These are phyloP conservation scores for Thielaviopsis euricoi DNA, from an alignment of 2,329 filamentous ascomycete genomes.

Conservation along the genomic window DNA sequence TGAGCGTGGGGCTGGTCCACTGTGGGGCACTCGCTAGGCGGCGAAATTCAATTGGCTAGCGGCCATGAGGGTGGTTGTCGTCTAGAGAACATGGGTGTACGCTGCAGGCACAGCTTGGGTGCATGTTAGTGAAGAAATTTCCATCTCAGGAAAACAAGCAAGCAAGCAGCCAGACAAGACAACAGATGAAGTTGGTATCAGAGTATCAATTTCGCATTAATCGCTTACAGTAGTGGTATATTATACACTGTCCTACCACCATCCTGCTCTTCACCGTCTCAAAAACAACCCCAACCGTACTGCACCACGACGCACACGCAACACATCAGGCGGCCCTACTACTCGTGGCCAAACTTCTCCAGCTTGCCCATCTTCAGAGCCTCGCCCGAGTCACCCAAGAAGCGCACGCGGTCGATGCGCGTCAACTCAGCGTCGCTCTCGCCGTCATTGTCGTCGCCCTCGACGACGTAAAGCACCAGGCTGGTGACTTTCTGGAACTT, in stretches of 20 bases:
- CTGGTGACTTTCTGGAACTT: constrained; percentile 93
- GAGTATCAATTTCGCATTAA: no score
- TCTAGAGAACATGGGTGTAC: no score
- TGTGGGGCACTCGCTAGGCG: no score
- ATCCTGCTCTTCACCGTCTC: not conserved
- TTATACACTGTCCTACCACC: no score
- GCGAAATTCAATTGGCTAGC: not conserved
- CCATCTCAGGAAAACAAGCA: not conserved
- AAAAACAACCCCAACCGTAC: not conserved
- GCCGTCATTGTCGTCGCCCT: constrained; percentile 42
- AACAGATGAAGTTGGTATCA: not conserved
- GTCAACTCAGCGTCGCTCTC: constrained; percentile 63
- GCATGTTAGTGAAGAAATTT: not conserved
- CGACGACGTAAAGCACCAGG: constrained; percentile 73
- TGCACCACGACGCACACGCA: not conserved
- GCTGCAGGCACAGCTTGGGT: no score
- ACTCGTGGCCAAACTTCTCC: constrained; percentile 78
- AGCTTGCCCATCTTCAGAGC: constrained; percentile 88
- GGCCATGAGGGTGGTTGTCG: no score
- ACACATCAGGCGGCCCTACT: constrained; percentile 12
- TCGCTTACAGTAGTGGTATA: no score
- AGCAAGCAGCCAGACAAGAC: no score
- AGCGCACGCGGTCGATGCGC: constrained; percentile 58
- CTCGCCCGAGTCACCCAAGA: constrained; percentile 81
- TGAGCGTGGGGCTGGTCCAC: not conserved